Percentiles rank a stretch among this genome's conserved stretches.
phyloP scores from a whole-genome alignment of 768 basidiomycete genomes.

The Coprinopsis cinerea region DNA sequence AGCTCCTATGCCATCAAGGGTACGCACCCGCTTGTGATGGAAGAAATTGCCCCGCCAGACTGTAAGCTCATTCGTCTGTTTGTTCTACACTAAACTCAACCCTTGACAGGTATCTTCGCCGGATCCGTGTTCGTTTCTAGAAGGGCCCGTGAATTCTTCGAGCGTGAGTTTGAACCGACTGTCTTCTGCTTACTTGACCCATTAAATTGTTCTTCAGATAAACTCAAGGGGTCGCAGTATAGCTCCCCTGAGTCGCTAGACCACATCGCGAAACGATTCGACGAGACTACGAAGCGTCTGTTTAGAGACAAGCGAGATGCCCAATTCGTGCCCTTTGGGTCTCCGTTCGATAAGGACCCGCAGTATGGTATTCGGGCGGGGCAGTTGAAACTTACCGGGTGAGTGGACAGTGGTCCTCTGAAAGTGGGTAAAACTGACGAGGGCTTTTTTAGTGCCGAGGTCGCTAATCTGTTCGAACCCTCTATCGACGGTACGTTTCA shows the following conservation, averaged over 20 bases:
- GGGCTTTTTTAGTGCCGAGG: slow-evolving; percentile 36
- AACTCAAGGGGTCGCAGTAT: slow-evolving; percentile 68
- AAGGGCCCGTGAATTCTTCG: slow-evolving; percentile 64
- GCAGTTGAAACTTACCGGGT: slow-evolving; percentile 69
- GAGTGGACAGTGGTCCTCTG: slow-evolving; percentile 14
- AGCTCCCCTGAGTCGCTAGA: slow-evolving; percentile 66
- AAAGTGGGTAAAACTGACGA: not conserved
- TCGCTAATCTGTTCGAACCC: slow-evolving; percentile 72
- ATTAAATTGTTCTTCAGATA: slow-evolving; percentile 38
- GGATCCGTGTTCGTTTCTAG: slow-evolving; percentile 81
- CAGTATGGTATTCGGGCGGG: slow-evolving; percentile 67
- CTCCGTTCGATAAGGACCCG: slow-evolving; percentile 69
- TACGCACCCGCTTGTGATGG: slow-evolving; percentile 66
- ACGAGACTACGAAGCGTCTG: slow-evolving; percentile 76
- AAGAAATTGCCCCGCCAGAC: slow-evolving; percentile 80
- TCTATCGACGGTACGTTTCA: slow-evolving; percentile 50
- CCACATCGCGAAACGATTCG: slow-evolving; percentile 75
- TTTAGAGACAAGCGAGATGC: slow-evolving; percentile 64
- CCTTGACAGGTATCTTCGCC: slow-evolving; percentile 44
- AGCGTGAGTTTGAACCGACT: slow-evolving; percentile 36
- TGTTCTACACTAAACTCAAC: not conserved
- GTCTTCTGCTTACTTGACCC: not conserved
- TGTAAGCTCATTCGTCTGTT: slow-evolving; percentile 34
- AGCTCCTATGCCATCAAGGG: slow-evolving; percentile 73
- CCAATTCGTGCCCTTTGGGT: slow-evolving; percentile 73